Conservation (phyloP, 2,329 filamentous ascomycete genomes). For the Cercospora sesami region DNA sequence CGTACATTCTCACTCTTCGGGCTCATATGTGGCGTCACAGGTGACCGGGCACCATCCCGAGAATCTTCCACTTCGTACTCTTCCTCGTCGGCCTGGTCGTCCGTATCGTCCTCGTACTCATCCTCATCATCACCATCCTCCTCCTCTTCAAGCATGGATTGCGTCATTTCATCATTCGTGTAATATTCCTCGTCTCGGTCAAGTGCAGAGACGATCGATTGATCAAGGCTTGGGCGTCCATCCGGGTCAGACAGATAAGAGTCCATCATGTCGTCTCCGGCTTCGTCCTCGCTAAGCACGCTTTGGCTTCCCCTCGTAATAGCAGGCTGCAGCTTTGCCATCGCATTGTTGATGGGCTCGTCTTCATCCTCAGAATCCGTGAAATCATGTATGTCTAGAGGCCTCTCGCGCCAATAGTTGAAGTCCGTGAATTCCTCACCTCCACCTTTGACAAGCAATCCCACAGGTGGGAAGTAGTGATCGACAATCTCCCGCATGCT, state of each 20-base stretch:
- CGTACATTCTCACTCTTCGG: background rate
- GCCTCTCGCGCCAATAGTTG: constrained; percentile 87
- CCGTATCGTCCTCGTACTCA: constrained; percentile 21
- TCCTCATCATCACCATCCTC: constrained; percentile 34
- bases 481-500: constrained; percentile 97
- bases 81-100: constrained; percentile 15
- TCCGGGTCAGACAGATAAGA: constrained; percentile 23
- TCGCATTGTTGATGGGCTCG: constrained; percentile 23
- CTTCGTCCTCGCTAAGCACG: constrained; percentile 39
- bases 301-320: constrained; percentile 25
- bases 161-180: constrained; percentile 21
- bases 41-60: constrained; percentile 18
- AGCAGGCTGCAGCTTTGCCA: constrained; percentile 13
- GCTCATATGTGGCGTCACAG: constrained; percentile 19
- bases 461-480: constrained; percentile 94
- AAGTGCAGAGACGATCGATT: constrained; percentile 25
- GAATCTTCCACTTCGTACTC: constrained; percentile 23
- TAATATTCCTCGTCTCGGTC: constrained; percentile 19
- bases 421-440: constrained; percentile 97
- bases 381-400: constrained; percentile 84
- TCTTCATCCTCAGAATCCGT: constrained; percentile 73
- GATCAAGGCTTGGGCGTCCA: constrained; percentile 25
- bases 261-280: constrained; percentile 28
- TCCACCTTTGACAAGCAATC: constrained; percentile 79
- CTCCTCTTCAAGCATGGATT: constrained; percentile 24